These are phyloP conservation scores for Monosporozyma solicola DNA, from an alignment of 805 yeast genomes.

Conservation along the genomic window DNA sequence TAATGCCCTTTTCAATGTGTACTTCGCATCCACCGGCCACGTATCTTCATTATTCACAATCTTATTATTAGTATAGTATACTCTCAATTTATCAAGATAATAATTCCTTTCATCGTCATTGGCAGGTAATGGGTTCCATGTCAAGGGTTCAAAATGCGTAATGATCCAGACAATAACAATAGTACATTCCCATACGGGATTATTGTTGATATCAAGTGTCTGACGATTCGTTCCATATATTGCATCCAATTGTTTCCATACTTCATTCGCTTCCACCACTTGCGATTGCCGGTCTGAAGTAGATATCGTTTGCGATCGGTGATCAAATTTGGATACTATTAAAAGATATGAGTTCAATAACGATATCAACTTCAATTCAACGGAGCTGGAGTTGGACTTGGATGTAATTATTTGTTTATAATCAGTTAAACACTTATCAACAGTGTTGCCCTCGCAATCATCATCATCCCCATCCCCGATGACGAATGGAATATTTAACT, in stretches of 20 bases:
- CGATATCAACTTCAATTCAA: conserved; percentile 16
- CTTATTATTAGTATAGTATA: conserved; percentile 18
- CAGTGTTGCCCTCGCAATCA: background rate
- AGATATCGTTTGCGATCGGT: conserved; percentile 4
- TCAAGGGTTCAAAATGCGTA: conserved; percentile 27
- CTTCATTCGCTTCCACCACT: conserved; percentile 7
- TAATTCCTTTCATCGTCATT: conserved; percentile 15
- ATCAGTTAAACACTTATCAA: background rate
- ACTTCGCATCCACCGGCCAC: background rate
- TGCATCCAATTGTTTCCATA: conserved; percentile 15
- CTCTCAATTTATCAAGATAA: conserved; percentile 13
- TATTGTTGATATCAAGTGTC: conserved; percentile 12
- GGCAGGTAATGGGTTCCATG: conserved; percentile 21
- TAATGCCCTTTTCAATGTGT: conserved; percentile 21
- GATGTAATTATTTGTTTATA: background rate
- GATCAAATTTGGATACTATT: conserved; percentile 7
- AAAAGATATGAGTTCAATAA: conserved; percentile 18
- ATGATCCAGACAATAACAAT: conserved; percentile 22
- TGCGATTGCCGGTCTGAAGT: conserved; percentile 6
- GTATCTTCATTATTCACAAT: conserved; percentile 4
- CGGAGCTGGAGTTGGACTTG: background rate
- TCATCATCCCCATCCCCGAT: background rate
- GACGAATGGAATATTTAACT: background rate
- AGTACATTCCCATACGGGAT: conserved; percentile 24
- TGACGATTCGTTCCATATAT: background rate